Evolutionary conservation across 495 filamentous ascomycete genomes (phyloP).

Genomic region (Clavariopsis aquatica): DNA sequence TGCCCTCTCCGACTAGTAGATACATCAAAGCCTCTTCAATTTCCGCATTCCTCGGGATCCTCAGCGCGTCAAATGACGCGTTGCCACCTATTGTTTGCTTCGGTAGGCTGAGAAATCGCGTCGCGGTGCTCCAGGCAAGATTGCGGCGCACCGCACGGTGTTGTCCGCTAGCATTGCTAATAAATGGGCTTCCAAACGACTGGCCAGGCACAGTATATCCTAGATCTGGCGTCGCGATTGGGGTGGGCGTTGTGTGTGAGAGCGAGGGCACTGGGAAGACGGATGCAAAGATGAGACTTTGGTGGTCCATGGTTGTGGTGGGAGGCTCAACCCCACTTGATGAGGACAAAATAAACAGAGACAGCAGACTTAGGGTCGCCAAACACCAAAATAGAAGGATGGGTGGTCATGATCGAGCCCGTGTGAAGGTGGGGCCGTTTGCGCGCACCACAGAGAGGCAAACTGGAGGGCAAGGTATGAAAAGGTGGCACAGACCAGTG

Average conservation of each 20-base stretch:
- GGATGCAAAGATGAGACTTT: slow-evolving; percentile 37
- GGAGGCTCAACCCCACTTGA: slow-evolving; percentile 11
- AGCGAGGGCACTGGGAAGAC: slow-evolving; percentile 38
- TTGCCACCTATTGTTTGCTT: slow-evolving; percentile 2
- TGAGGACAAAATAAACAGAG: not conserved
- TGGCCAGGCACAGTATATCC: slow-evolving; percentile 40
- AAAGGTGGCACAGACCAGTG: no score
- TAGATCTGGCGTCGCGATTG: slow-evolving; percentile 42
- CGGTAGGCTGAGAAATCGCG: slow-evolving; percentile 38
- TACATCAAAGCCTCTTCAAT: slow-evolving; percentile 31
- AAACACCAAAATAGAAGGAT: not conserved
- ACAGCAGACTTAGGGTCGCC: not conserved
- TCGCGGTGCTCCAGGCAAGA: slow-evolving; percentile 46
- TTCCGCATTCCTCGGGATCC: slow-evolving; percentile 16
- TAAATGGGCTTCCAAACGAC: slow-evolving; percentile 42
- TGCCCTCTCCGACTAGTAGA: slow-evolving; percentile 34
- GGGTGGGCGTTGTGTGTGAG: slow-evolving; percentile 45
- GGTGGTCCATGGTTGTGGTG: slow-evolving; percentile 30
- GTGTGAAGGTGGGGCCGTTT: no score
- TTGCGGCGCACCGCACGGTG: slow-evolving; percentile 37
- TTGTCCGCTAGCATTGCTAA: slow-evolving; percentile 10
- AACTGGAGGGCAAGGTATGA: not conserved
- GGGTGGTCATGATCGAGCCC: not conserved
- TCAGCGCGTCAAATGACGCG: not conserved
- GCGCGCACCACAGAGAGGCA: not conserved